phyloP scores from a whole-genome alignment of 1,139 yeast species.

The Scheffersomyces cryptocercus region DNA sequence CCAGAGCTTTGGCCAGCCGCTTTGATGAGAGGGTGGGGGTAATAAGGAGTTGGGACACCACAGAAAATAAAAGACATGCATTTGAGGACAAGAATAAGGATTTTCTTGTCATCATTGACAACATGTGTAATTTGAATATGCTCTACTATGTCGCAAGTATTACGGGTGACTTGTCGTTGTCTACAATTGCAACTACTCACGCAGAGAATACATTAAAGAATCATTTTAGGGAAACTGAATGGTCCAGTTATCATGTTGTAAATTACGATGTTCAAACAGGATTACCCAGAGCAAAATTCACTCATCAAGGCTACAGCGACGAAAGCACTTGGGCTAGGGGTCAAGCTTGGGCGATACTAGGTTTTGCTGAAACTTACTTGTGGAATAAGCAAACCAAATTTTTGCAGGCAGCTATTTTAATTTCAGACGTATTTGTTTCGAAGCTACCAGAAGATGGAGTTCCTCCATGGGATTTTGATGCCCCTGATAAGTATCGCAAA shows the following conservation, averaged over 20 bases:
- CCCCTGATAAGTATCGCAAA: constrained; percentile 20
- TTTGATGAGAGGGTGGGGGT: constrained; percentile 20
- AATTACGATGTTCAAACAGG: constrained; percentile 21
- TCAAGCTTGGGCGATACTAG: constrained; percentile 28
- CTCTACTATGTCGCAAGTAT: constrained; percentile 22
- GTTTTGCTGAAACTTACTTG: constrained; percentile 21
- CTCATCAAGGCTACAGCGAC: constrained; percentile 26
- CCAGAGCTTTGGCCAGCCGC: constrained; percentile 22
- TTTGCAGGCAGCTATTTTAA: constrained; percentile 20
- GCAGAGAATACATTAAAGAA: constrained; percentile 25
- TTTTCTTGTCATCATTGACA: constrained; percentile 27
- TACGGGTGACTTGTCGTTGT: constrained; percentile 22
- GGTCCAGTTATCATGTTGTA: constrained; percentile 24
- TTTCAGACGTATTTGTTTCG: constrained; percentile 19
- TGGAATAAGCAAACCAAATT: constrained; percentile 21
- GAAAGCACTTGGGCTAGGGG: constrained; percentile 29
- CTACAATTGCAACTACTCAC: constrained; percentile 25
- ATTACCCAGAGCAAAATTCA: constrained; percentile 16
- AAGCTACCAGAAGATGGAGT: constrained; percentile 23
- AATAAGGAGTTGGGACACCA: constrained; percentile 25
- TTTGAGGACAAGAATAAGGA: constrained; percentile 16
- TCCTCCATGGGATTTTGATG: constrained; percentile 29
- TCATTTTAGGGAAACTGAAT: constrained; percentile 21
- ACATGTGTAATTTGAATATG: constrained; percentile 28
- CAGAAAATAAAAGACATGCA: constrained; percentile 11